These are phyloP conservation scores for Xylona heveae DNA, from an alignment of 495 filamentous ascomycete genomes.

Conservation along the genomic window DNA sequence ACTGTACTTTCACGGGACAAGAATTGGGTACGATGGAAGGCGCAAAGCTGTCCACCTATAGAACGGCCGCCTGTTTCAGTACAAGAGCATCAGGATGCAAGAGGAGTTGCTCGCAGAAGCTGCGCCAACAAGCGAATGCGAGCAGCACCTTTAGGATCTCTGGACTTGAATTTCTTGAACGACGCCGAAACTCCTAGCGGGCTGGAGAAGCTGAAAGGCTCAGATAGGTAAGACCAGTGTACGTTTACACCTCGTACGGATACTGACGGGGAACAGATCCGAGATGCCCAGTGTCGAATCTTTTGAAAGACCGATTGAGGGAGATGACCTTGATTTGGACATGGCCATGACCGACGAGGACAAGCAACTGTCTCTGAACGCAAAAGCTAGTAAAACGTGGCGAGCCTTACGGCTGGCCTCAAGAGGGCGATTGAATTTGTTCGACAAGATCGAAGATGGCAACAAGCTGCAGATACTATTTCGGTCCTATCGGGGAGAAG, in stretches of 20 bases:
- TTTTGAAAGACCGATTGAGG: slow-evolving; percentile 30
- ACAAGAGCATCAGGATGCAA: slow-evolving; percentile 41
- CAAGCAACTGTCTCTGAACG: slow-evolving; percentile 37
- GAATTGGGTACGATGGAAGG: slow-evolving; percentile 97
- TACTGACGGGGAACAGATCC: slow-evolving; percentile 14
- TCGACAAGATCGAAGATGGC: slow-evolving; percentile 72
- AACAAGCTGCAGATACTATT: slow-evolving; percentile 40
- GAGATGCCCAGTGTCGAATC: slow-evolving; percentile 30
- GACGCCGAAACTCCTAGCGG: slow-evolving; percentile 31
- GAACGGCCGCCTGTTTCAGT: slow-evolving; percentile 46
- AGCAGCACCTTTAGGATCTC: slow-evolving; percentile 41
- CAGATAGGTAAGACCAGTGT: slow-evolving; percentile 22
- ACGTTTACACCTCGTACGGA: slow-evolving; percentile 4
- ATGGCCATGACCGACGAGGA: slow-evolving; percentile 51
- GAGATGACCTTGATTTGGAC: slow-evolving; percentile 64
- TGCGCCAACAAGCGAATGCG: slow-evolving; percentile 46
- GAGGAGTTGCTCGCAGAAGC: slow-evolving; percentile 35
- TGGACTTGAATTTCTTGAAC: slow-evolving; percentile 57
- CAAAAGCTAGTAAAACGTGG: slow-evolving; percentile 77
- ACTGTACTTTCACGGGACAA: slow-evolving; percentile 88
- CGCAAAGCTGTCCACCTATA: slow-evolving; percentile 76
- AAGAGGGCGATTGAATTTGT: slow-evolving; percentile 44
- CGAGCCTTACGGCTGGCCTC: slow-evolving; percentile 60
- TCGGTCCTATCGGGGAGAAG: slow-evolving; percentile 16
- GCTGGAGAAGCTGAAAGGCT: slow-evolving; percentile 35